Conservation (phyloP, 192 early-diverging fungal species). For the Mortierella hygrophila region DNA sequence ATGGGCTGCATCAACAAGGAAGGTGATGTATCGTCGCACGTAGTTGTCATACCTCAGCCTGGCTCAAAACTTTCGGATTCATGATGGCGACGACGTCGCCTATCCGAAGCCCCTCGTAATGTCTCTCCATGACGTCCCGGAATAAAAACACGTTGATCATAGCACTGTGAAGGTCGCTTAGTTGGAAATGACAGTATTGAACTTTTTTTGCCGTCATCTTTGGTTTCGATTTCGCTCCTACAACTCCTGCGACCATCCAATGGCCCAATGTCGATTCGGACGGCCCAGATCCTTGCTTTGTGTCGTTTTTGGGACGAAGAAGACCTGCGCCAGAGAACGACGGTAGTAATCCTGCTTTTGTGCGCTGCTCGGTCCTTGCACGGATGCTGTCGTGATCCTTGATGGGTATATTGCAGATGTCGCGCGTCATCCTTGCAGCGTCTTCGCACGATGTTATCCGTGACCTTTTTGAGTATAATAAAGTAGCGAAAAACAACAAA, state of each 20-base stretch:
- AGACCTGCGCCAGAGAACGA: not conserved
- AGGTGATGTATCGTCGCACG: not conserved
- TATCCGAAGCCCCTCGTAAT: conserved; percentile 17
- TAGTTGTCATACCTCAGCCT: conserved; percentile 39
- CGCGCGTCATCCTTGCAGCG: conserved; percentile 18
- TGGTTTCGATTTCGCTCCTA: conserved; percentile 40
- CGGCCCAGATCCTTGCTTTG: not conserved
- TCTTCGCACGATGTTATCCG: conserved; percentile 18
- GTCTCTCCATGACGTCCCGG: conserved; percentile 23
- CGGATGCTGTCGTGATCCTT: conserved; percentile 25
- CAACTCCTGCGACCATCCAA: conserved; percentile 42
- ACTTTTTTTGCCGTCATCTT: conserved; percentile 28
- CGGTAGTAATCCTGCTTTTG: not conserved
- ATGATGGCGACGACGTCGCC: conserved; percentile 43
- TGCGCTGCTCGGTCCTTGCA: conserved; percentile 2
- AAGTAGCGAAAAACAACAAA: not conserved
- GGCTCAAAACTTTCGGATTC: conserved; percentile 41
- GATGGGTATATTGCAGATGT: conserved; percentile 26
- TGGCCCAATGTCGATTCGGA: not conserved
- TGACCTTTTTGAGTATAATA: not conserved
- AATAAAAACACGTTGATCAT: conserved; percentile 47
- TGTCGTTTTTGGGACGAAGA: not conserved
- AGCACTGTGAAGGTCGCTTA: conserved; percentile 28
- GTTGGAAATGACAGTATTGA: conserved; percentile 33
- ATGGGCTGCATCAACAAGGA: too few relatives aligned